Evolutionary conservation across 495 filamentous ascomycete species (phyloP), one percentile per base, ranked within the genome.

Genomic region (Penicillium verhagenii): DNA sequence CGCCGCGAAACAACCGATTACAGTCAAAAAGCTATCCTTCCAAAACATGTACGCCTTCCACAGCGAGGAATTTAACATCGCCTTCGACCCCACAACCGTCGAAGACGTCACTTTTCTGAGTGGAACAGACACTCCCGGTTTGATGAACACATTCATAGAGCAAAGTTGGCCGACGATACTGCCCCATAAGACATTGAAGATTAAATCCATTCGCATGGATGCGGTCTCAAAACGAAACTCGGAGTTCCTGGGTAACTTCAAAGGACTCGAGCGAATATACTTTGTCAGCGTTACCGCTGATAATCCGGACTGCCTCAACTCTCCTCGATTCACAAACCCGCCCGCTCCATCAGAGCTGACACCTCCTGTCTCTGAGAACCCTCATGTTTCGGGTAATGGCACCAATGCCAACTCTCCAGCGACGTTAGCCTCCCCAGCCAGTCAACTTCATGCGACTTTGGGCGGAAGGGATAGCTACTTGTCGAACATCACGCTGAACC

Each of bases 11-110:
- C 72, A 81, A 43, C 64, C 67, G 1, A 55, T 87, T 21, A 39
- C 58, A 0, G 44, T 86, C 3, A 78, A 70, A 33, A 79, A 76
- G 45, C 44, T 86, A 6, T 75, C 74, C 0, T 60, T 87, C 20
- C 73, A 82, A 46, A 86, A 87, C 60, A 59, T 85, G 24, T 87
- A 82, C 58, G 79, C 81, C 5, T 69, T 71, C n/a, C 74, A 82
- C 52, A 72, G 66, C 13, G 71, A 72, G 26, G 71, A 73, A 2
- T 72, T 81, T 38, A 64, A 72, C 19, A 18, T 66, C 3, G 64
- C 75, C 0, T 69, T 79, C 37, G 74, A 83, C 53, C 56, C 60
- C 3, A 60, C 64, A 1, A 64, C 58, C 1, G 57, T 84, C 8
- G 66, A 80, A 57, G 75, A 80, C n/a, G 59, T 83, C 24, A 80